A percentile compares a stretch with the other conserved stretches of the same genome.
Conservation (phyloP, 768 basidiomycete genomes). For the Suillus occidentalis region DNA sequence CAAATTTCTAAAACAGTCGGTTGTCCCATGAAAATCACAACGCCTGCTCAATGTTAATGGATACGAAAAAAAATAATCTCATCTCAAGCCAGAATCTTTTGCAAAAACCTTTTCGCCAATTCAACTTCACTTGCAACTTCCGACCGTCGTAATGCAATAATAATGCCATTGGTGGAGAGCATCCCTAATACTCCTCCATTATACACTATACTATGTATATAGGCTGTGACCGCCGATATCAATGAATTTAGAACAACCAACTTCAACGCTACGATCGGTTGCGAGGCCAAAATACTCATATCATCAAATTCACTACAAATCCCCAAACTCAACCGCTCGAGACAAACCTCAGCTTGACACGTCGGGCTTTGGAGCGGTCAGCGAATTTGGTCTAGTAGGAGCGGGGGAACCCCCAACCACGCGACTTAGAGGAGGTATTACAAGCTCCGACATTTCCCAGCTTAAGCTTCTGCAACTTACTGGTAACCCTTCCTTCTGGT, state of each 20-base stretch:
- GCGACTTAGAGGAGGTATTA: not conserved
- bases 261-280: conserved; percentile 1
- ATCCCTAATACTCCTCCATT: too few species aligned
- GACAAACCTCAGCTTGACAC: not conserved
- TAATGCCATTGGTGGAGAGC: not conserved
- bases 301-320: conserved; percentile 1
- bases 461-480: too few species aligned
- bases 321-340: not conserved
- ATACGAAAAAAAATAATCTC: too few species aligned
- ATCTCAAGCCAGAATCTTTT: not conserved
- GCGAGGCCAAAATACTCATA: not conserved
- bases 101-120: conserved; percentile 1
- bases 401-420: not conserved
- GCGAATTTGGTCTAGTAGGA: too few species aligned
- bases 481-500: conserved; percentile 1
- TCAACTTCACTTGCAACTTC: not conserved
- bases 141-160: not conserved
- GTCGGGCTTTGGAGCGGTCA: not conserved
- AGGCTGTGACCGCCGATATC: not conserved
- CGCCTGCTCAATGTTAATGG: too few species aligned
- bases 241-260: not conserved
- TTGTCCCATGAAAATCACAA: not conserved
- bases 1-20: not conserved
- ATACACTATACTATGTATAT: not conserved
- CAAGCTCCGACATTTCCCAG: not conserved